phyloP scores from a whole-genome alignment of 192 early-diverging fungal genomes.

The Funneliformis geosporum region DNA sequence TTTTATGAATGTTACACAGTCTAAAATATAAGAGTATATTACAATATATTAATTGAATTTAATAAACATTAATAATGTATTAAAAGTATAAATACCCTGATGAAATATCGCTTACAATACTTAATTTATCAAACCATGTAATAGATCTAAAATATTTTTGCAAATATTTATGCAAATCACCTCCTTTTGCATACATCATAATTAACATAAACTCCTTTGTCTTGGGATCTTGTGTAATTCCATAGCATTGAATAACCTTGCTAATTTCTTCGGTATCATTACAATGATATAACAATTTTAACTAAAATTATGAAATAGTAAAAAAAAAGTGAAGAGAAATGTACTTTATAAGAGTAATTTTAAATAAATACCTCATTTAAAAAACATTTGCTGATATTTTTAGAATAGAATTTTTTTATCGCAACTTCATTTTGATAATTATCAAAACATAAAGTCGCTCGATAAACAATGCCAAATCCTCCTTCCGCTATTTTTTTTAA shows the following conservation, averaged over 20 bases:
- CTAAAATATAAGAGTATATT: too few species aligned
- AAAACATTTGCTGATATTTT: not conserved
- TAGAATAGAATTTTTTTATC: not conserved
- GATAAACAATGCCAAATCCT: too few species aligned
- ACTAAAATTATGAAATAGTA: not conserved
- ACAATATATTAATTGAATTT: too few species aligned
- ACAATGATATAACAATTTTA: not conserved
- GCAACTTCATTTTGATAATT: too few species aligned
- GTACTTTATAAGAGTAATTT: too few species aligned
- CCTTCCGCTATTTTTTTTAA: too few species aligned
- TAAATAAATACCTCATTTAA: constrained; percentile 4
- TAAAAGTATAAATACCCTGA: not conserved
- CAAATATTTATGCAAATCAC: constrained; percentile 13
- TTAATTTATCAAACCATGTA: constrained; percentile 6
- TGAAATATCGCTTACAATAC: not conserved
- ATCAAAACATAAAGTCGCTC: not conserved
- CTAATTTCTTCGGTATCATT: too few species aligned
- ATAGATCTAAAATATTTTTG: not conserved
- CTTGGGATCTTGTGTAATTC: not conserved
- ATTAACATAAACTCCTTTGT: not conserved
- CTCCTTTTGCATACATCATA: constrained; percentile 16
- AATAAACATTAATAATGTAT: too few species aligned
- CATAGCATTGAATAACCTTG: not conserved
- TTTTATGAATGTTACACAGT: not conserved
- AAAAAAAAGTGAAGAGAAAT: too few species aligned